A percentile compares a stretch with the other conserved stretches of the same genome.
Conservation (phyloP, 192 early-diverging fungal species). For the Backusella westeae region DNA sequence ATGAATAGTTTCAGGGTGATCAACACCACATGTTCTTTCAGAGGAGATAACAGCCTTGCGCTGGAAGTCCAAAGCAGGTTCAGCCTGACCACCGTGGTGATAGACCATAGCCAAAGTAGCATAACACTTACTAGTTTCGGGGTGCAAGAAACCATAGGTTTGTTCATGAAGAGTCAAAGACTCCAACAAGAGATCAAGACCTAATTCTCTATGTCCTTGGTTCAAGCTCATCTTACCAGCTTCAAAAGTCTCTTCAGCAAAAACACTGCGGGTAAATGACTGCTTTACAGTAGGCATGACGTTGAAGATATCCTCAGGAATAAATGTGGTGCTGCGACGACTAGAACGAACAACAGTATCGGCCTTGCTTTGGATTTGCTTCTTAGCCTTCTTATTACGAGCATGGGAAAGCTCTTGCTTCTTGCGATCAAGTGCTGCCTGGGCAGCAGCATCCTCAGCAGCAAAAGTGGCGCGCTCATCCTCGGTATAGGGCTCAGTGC, state of each 20-base stretch:
- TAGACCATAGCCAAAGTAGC: conserved; percentile 78
- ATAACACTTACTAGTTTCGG: conserved; percentile 86
- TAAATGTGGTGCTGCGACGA: conserved; percentile 48
- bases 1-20: conserved; percentile 82
- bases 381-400: conserved; percentile 32
- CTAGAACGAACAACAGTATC: conserved; percentile 16
- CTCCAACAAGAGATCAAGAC: conserved; percentile 81
- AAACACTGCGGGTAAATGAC: conserved; percentile 57
- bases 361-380: background rate
- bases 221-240: conserved; percentile 76
- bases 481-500: conserved; percentile 43
- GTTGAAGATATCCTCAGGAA: conserved; percentile 68
- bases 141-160: conserved; percentile 88
- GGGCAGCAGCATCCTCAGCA: conserved; percentile 39
- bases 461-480: conserved; percentile 29
- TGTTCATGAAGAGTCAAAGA: conserved; percentile 89
- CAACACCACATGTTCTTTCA: conserved; percentile 85
- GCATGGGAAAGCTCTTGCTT: background rate
- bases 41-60: conserved; percentile 81
- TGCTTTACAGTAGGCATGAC: conserved; percentile 75
- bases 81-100: conserved; percentile 66
- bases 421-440: conserved; percentile 22
- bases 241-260: conserved; percentile 91
- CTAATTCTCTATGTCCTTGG: conserved; percentile 76
- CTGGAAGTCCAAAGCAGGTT: conserved; percentile 65